Conservation (phyloP, 345 rosid genomes). For the Brassica cretica region DNA sequence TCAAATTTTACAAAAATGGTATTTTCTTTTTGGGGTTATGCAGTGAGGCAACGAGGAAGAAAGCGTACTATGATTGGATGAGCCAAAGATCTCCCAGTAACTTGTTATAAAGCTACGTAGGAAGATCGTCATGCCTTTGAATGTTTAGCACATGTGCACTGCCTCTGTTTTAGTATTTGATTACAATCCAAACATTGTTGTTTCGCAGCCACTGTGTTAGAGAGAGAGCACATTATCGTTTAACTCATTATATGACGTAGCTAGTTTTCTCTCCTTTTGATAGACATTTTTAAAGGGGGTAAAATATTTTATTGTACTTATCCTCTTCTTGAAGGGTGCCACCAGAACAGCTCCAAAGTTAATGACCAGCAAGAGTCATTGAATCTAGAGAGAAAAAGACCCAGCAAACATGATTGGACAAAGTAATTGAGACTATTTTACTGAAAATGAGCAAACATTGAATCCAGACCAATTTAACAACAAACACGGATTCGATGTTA, state of each 20-base stretch:
- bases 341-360: too few species aligned
- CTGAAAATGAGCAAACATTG: too few species aligned
- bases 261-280: not conserved
- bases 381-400: too few species aligned
- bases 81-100: conserved; percentile 24
- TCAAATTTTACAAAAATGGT: not conserved
- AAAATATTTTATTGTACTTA: too few species aligned
- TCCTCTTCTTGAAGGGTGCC: too few species aligned
- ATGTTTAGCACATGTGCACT: not conserved
- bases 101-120: not conserved
- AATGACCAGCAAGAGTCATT: too few species aligned
- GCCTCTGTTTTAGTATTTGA: not conserved
- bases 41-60: conserved; percentile 89
- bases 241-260: not conserved
- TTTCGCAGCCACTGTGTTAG: not conserved
- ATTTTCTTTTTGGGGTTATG: conserved; percentile 23
- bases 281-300: too few species aligned
- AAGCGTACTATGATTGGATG: conserved; percentile 95
- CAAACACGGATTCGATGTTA: too few species aligned
- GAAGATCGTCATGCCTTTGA: not conserved
- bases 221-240: not conserved
- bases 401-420: too few species aligned
- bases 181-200: not conserved
- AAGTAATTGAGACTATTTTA: too few species aligned
- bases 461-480: too few species aligned